A percentile compares a stretch with the other conserved stretches of the same genome.
phyloP scores from a whole-genome alignment of 2,329 filamentous ascomycete genomes.

The Cladophialophora yegresii region DNA sequence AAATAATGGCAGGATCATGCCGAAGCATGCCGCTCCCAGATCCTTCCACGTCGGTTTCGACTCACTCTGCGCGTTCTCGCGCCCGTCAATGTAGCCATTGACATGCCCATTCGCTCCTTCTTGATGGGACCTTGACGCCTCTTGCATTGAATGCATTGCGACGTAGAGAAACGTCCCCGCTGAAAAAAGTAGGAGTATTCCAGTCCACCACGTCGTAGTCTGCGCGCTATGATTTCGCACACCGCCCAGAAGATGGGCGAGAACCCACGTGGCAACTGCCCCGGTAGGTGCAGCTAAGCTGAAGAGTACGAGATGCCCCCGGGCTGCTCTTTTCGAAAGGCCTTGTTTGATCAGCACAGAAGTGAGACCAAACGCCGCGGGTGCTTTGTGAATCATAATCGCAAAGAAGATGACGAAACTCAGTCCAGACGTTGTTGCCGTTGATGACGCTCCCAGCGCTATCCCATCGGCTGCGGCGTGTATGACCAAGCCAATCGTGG shows the following conservation, averaged over 20 bases:
- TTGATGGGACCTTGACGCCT: conserved; percentile 45
- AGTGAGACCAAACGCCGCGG: conserved; percentile 91
- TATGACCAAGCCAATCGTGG: conserved; percentile 91
- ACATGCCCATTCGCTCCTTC: conserved; percentile 48
- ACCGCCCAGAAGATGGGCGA: conserved; percentile 70
- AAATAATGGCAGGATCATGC: conserved; percentile 52
- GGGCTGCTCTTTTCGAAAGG: conserved; percentile 78
- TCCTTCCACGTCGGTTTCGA: conserved; percentile 49
- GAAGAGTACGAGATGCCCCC: conserved; percentile 85
- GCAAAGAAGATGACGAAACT: conserved; percentile 92
- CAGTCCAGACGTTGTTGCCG: conserved; percentile 70
- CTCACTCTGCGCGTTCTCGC: conserved; percentile 39
- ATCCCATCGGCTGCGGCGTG: conserved; percentile 95
- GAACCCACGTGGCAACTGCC: conserved; percentile 77
- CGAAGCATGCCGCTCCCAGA: conserved; percentile 50
- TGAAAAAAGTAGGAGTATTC: conserved; percentile 90
- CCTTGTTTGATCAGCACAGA: conserved; percentile 89
- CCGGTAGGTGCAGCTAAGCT: conserved; percentile 87
- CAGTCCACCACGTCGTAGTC: conserved; percentile 80
- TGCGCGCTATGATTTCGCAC: conserved; percentile 56
- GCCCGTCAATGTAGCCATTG: conserved; percentile 49
- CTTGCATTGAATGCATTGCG: conserved; percentile 97
- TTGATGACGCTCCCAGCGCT: conserved; percentile 86
- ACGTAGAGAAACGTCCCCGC: conserved; percentile 97
- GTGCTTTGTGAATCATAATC: conserved; percentile 97